Percentiles rank a stretch among this genome's conserved stretches.
Conservation (phyloP, 768 basidiomycete genomes). For the Leccinum variicolor region DNA sequence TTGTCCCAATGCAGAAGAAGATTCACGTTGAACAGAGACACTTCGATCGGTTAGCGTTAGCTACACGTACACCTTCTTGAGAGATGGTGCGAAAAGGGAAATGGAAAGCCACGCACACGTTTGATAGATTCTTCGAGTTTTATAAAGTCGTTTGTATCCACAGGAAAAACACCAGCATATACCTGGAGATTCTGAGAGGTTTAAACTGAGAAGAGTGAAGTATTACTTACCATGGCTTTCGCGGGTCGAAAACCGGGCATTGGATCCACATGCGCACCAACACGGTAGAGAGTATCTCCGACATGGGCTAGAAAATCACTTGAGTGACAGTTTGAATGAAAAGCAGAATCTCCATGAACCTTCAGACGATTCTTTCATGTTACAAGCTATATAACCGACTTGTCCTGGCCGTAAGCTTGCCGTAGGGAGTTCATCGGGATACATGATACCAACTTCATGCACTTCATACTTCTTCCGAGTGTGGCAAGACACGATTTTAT, state of each 20-base stretch:
- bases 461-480: constrained; percentile 89
- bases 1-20: constrained; percentile 91
- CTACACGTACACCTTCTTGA: constrained; percentile 35
- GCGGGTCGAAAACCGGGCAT: constrained; percentile 90
- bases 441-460: constrained; percentile 82
- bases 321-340: neutral
- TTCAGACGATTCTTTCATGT: constrained; percentile 97
- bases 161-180: constrained; percentile 91
- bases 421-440: constrained; percentile 85
- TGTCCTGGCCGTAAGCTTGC: constrained; percentile 68
- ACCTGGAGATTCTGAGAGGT: constrained; percentile 52
- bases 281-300: constrained; percentile 86
- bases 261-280: constrained; percentile 70
- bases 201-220: neutral
- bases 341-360: constrained; percentile 41
- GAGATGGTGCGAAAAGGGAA: constrained; percentile 1
- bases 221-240: constrained; percentile 78
- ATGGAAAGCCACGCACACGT: constrained; percentile 47
- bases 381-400: constrained; percentile 88
- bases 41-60: constrained; percentile 84
- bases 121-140: constrained; percentile 97
- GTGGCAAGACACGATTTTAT: constrained; percentile 83
- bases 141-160: constrained; percentile 86
- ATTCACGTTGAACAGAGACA: constrained; percentile 88
- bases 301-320: constrained; percentile 63